Evolutionary conservation across 2,329 filamentous ascomycete species (phyloP).

Genomic region (Ophiostoma populinum): DNA sequence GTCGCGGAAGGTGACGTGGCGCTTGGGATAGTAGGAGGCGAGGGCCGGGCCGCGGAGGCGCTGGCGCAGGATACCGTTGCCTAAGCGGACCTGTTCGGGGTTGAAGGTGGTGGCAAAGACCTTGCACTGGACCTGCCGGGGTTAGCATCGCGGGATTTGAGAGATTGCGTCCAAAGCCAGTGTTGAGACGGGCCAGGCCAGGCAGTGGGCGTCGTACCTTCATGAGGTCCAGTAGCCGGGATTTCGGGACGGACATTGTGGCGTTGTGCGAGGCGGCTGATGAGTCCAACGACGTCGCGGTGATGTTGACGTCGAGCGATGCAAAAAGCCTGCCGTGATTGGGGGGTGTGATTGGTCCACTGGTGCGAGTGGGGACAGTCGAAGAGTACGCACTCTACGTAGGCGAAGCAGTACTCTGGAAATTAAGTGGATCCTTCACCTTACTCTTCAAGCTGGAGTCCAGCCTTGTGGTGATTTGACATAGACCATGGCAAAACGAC

Average conservation of each 20-base stretch:
- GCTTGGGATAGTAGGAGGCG: slow-evolving; percentile 76
- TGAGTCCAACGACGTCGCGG: background rate
- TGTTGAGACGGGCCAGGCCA: background rate
- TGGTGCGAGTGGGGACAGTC: no score
- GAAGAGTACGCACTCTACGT: no score
- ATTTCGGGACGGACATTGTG: slow-evolving; percentile 45
- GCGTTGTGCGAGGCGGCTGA: slow-evolving; percentile 9
- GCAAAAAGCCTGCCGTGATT: background rate
- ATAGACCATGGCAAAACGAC: slow-evolving; percentile 3
- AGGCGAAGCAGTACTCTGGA: no score
- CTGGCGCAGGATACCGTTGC: slow-evolving; percentile 84
- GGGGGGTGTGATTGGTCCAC: background rate
- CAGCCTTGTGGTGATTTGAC: no score
- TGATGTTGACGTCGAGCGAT: slow-evolving; percentile 3
- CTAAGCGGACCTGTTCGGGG: slow-evolving; percentile 61
- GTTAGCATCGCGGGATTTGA: background rate
- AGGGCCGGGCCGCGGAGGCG: slow-evolving; percentile 69
- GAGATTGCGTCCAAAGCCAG: background rate
- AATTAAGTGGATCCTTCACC: no score
- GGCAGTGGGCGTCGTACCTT: slow-evolving; percentile 39
- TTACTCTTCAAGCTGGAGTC: no score
- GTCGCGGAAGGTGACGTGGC: slow-evolving; percentile 52
- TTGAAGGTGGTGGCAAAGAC: slow-evolving; percentile 89
- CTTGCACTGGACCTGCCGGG: slow-evolving; percentile 60
- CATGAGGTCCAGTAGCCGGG: slow-evolving; percentile 53